phyloP scores from a whole-genome alignment of 805 yeast genomes.

The Metschnikowia orientalis region DNA sequence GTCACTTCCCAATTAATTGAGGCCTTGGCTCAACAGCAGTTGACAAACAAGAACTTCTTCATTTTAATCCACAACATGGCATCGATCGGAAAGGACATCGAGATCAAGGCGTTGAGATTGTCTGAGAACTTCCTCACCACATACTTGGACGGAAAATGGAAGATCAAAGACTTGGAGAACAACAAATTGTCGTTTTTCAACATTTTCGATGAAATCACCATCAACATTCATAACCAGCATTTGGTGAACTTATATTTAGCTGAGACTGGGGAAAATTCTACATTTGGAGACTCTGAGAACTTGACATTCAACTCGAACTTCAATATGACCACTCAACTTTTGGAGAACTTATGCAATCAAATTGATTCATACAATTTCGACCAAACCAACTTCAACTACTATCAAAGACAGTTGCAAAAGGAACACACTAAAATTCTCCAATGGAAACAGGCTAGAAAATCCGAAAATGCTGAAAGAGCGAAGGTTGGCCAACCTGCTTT shows the following conservation, averaged over 20 bases:
- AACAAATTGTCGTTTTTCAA: constrained; percentile 59
- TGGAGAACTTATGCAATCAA: constrained; percentile 62
- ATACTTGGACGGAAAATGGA: constrained; percentile 56
- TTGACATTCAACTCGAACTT: constrained; percentile 42
- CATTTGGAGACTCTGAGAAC: constrained; percentile 29
- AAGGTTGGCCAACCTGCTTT: constrained; percentile 52
- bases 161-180: constrained; percentile 56
- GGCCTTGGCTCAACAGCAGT: constrained; percentile 61
- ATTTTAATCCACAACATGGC: constrained; percentile 67
- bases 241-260: constrained; percentile 55
- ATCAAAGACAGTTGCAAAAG: constrained; percentile 69
- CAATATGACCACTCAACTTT: constrained; percentile 42
- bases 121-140: constrained; percentile 56
- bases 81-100: constrained; percentile 59
- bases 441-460: constrained; percentile 68
- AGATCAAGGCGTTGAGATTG: constrained; percentile 66
- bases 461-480: constrained; percentile 59
- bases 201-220: constrained; percentile 68
- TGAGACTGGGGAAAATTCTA: constrained; percentile 16
- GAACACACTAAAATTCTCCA: constrained; percentile 66
- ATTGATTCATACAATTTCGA: constrained; percentile 74
- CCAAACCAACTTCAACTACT: constrained; percentile 75
- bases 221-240: constrained; percentile 62
- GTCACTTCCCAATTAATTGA: constrained; percentile 65
- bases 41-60: constrained; percentile 51